Evolutionary conservation across 2,329 filamentous ascomycete genomes (phyloP).

Genomic region (Colletotrichum brevisporum): DNA sequence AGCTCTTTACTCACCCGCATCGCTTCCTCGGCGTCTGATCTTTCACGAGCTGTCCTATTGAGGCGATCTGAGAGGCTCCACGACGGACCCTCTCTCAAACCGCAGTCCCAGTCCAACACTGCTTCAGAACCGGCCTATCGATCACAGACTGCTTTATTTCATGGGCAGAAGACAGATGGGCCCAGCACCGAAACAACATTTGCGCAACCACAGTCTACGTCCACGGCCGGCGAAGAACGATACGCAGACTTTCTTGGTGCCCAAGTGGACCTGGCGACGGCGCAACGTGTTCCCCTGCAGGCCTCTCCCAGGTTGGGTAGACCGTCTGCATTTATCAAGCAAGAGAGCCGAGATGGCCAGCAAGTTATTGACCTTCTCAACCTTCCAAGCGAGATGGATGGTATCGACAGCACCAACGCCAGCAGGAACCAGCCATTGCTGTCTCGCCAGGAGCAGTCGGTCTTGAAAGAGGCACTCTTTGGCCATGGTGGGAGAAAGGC

Average conservation of each 20-base stretch:
- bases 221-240: conserved; percentile 16
- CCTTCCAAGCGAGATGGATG: conserved; percentile 34
- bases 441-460: conserved; percentile 41
- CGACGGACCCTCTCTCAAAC: conserved; percentile 14
- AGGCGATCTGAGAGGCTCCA: conserved; percentile 6
- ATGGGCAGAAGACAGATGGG: background rate
- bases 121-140: background rate
- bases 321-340: conserved; percentile 28
- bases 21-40: conserved; percentile 18
- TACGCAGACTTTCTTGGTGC: conserved; percentile 21
- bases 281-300: background rate
- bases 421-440: conserved; percentile 41
- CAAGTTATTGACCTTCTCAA: conserved; percentile 39
- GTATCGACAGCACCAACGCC: conserved; percentile 19
- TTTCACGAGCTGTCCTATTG: conserved; percentile 20
- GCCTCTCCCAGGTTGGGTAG: no score
- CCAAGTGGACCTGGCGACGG: background rate
- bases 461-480: conserved; percentile 47
- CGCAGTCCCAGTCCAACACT: conserved; percentile 3
- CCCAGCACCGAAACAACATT: background rate
- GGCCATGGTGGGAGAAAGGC: conserved; percentile 20
- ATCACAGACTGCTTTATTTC: conserved; percentile 6
- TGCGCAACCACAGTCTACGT: conserved; percentile 34
- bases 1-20: conserved; percentile 22
- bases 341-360: conserved; percentile 39